phyloP scores from a whole-genome alignment of 805 yeast species.

The Candida germanica region DNA sequence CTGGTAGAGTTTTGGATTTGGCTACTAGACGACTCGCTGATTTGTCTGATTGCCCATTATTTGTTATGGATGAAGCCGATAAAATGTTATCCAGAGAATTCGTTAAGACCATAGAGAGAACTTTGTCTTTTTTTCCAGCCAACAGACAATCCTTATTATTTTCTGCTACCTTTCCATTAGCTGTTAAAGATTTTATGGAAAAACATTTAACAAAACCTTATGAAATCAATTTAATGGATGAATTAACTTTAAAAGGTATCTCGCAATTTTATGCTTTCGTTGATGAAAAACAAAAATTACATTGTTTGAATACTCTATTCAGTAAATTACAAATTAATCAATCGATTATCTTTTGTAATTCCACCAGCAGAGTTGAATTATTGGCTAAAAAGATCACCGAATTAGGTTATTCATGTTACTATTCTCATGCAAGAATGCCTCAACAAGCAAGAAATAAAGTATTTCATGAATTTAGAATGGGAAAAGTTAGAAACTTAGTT shows the following conservation, averaged over 20 bases:
- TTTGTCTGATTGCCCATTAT: conserved; percentile 77
- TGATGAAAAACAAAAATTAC: conserved; percentile 93
- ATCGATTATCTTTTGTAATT: conserved; percentile 94
- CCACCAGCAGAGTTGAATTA: conserved; percentile 93
- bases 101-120: conserved; percentile 80
- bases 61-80: conserved; percentile 98
- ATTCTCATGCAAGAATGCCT: conserved; percentile 96
- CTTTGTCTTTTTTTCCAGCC: conserved; percentile 73
- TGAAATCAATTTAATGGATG: conserved; percentile 97
- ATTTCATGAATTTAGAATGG: conserved; percentile 97
- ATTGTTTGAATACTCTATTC: conserved; percentile 91
- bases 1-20: conserved; percentile 94
- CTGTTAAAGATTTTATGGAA: conserved; percentile 91
- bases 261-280: conserved; percentile 98
- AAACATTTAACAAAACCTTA: conserved; percentile 86
- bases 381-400: conserved; percentile 95
- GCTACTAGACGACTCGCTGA: conserved; percentile 88
- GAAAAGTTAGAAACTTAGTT: conserved; percentile 93
- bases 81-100: conserved; percentile 92
- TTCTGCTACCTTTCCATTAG: conserved; percentile 94
- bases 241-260: conserved; percentile 91
- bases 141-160: conserved; percentile 75
- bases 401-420: conserved; percentile 93
- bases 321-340: conserved; percentile 94
- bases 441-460: conserved; percentile 96